phyloP scores from a whole-genome alignment of 257 asterid genomes.

The Fraxinus cuspidata region DNA sequence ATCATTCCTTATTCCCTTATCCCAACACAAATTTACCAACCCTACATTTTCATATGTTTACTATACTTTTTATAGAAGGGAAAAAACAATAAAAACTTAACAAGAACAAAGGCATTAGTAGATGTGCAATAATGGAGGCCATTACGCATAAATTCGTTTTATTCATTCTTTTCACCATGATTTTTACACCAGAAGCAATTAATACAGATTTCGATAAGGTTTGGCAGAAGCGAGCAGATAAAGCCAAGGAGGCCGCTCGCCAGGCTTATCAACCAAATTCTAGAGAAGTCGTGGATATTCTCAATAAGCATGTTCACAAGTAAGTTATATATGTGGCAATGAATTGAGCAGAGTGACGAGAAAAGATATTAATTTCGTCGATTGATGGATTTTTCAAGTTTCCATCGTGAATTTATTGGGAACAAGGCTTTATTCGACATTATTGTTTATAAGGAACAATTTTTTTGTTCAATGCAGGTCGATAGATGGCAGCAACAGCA shows the following conservation, averaged over 20 bases:
- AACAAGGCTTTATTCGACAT: not conserved
- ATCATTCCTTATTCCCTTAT: not conserved
- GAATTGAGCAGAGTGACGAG: not conserved
- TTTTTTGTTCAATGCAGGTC: conserved; percentile 20
- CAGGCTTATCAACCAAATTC: conserved; percentile 52
- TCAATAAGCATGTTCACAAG: conserved; percentile 45
- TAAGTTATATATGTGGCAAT: conserved; percentile 13
- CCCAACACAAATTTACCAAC: not conserved
- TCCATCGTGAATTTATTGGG: no score
- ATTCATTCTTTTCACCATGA: conserved; percentile 19
- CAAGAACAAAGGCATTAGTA: not conserved
- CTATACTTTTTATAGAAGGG: not conserved
- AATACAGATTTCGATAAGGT: conserved; percentile 12
- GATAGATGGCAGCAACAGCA: conserved; percentile 23
- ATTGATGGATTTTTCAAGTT: no score
- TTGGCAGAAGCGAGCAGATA: conserved; percentile 44
- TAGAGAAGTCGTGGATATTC: conserved; percentile 21
- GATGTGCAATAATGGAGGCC: conserved; percentile 31
- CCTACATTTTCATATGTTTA: not conserved
- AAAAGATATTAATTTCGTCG: no score
- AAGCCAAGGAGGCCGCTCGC: conserved; percentile 42
- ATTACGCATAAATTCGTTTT: conserved; percentile 29
- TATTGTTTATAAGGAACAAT: no score
- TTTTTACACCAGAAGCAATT: conserved; percentile 27
- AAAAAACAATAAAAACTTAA: not conserved